phyloP scores from a whole-genome alignment of 495 filamentous ascomycete genomes.

The Xylaria venustula region DNA sequence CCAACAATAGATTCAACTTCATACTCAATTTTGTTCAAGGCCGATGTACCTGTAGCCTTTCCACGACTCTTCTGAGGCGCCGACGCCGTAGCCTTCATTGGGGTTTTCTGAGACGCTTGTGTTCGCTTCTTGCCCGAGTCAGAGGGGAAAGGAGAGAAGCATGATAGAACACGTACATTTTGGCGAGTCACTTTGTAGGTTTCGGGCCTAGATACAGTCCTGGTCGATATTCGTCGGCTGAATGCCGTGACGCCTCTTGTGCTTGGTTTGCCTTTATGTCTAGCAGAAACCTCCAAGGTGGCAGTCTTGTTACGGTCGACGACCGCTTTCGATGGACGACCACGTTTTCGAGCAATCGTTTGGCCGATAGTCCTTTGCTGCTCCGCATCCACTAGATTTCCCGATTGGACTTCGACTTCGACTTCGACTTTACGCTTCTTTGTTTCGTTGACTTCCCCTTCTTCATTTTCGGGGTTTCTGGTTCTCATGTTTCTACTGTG shows the following conservation, averaged over 20 bases:
- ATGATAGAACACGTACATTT: not conserved
- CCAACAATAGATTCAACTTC: slow-evolving; percentile 41
- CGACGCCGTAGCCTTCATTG: too few relatives aligned
- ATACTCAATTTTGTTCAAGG: slow-evolving; percentile 24
- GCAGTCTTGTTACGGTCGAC: too few relatives aligned
- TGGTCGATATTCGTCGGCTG: not conserved
- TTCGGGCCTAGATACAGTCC: not conserved
- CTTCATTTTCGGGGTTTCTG: too few relatives aligned
- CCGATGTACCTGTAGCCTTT: too few relatives aligned
- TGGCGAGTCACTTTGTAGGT: not conserved
- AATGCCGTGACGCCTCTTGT: too few relatives aligned
- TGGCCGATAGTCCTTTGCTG: too few relatives aligned
- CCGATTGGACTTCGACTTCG: too few relatives aligned
- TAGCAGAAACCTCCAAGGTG: too few relatives aligned
- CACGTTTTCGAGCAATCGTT: not conserved
- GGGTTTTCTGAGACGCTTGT: not conserved
- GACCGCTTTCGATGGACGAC: slow-evolving; percentile 5
- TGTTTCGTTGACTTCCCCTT: not conserved
- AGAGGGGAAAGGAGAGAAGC: not conserved
- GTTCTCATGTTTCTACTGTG: not conserved
- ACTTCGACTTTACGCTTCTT: not conserved
- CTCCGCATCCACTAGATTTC: too few relatives aligned
- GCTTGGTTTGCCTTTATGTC: too few relatives aligned
- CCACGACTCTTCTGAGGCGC: too few relatives aligned
- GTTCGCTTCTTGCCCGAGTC: not conserved